phyloP scores from a whole-genome alignment of 2,329 filamentous ascomycete genomes.

The Periconia digitata region DNA sequence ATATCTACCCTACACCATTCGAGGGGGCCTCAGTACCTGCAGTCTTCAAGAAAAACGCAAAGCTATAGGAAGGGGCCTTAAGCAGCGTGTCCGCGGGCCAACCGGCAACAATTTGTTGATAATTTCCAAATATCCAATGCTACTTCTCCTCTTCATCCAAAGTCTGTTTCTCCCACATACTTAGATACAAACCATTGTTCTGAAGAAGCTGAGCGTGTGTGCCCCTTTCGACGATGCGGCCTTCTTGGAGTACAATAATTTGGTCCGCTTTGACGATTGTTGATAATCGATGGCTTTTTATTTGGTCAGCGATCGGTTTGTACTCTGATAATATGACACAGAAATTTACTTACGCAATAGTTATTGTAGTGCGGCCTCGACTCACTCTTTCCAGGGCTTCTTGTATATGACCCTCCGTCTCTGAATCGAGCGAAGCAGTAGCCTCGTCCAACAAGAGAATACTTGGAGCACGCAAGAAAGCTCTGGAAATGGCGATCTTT shows the following conservation, averaged over 20 bases:
- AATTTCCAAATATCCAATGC: no score
- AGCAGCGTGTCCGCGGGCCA: no score
- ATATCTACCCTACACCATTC: no score
- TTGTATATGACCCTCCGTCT: conserved; percentile 58
- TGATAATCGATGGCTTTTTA: conserved; percentile 12
- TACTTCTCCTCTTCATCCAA: not conserved
- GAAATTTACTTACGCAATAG: no score
- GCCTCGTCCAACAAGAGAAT: conserved; percentile 83
- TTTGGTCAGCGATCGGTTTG: not conserved
- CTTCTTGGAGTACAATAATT: conserved; percentile 19
- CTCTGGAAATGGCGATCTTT: conserved; percentile 64
- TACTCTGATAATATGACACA: conserved; percentile 43
- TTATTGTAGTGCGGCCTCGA: conserved; percentile 13
- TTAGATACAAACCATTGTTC: conserved; percentile 8
- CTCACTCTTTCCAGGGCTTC: conserved; percentile 43
- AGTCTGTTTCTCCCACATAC: conserved; percentile 22
- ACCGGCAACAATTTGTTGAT: no score
- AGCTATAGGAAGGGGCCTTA: no score
- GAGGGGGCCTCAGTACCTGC: no score
- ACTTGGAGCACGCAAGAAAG: conserved; percentile 74
- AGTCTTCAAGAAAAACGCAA: no score
- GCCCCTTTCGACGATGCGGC: conserved; percentile 14
- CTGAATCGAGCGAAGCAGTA: conserved; percentile 50
- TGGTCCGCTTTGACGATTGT: conserved; percentile 13
- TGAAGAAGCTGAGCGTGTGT: conserved; percentile 13